Evolutionary conservation across 2,329 filamentous ascomycete genomes (phyloP), one percentile per base, ranked within the genome.

Genomic region (Achaetomium macrosporum): DNA sequence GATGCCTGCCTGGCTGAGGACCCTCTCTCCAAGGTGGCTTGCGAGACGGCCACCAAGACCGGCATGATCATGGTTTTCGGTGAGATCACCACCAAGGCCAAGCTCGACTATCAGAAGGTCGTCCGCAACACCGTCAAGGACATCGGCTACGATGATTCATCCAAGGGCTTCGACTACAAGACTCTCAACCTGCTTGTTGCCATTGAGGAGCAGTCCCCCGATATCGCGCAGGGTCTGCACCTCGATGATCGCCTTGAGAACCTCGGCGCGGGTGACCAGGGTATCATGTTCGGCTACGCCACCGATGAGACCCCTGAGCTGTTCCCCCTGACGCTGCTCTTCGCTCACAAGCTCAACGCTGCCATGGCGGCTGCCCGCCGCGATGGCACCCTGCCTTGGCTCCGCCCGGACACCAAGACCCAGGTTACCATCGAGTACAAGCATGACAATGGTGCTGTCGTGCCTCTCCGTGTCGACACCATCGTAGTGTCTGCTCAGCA

Each of bases 281-380:
- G 93, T 81, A 96, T 99, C 82, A 99, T 99, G 93, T 99, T 99
- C 76, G 93, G 93, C 68, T 99, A 99, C 82, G 93, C 93, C 73
- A 96, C 93, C 68, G 93, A 99, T 69, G 93, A 99, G 83, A 97
- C 93, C 66, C 91, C 92, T 58, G 93, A 99, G 79, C 83, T 95
- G 65, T 88, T 97, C 71, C 93, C 93, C 63, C 81, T 99, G 68
- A 97, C 92, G 67, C 82, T 97, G 65, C 83, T 92, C 68, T 84
- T 97, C 69, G 87, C 93, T 68, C 93, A 99, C 84, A 90, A 91
- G 82, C 88, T 99, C 66, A 99, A 99, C 79, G 81, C 85, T 70
- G 90, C 90, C 73, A 95, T 99, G 91, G 88, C 84, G 61, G 81
- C 85, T 65, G 90, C 92, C 69, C 89, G 92, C 69, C 86, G 88